A percentile compares a stretch with the other conserved stretches of the same genome.
Conservation (phyloP, 2,329 filamentous ascomycete species). For the Ceratocystis lukuohia region DNA sequence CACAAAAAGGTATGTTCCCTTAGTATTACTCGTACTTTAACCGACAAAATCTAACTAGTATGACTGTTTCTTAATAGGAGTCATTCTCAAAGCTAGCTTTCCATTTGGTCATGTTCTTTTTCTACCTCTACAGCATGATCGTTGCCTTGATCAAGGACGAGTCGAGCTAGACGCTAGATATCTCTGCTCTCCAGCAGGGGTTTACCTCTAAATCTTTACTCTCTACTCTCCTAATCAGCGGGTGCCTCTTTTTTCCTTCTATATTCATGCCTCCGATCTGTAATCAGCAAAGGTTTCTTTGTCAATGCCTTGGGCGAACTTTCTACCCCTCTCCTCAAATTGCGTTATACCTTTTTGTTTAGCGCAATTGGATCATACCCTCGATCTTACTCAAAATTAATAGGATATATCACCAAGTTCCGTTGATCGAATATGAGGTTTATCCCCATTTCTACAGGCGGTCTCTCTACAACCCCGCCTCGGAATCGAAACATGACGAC, state of each 20-base stretch:
- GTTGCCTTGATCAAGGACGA: constrained; percentile 95
- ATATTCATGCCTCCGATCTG: background rate
- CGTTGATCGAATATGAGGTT: no score
- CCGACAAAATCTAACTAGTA: background rate
- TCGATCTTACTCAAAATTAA: background rate
- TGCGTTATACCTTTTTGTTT: no score
- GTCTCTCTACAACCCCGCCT: no score
- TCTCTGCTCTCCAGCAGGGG: background rate
- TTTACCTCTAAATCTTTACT: background rate
- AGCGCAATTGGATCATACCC: background rate
- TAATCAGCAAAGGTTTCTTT: background rate
- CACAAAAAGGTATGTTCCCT: constrained; percentile 72
- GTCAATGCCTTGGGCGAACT: background rate
- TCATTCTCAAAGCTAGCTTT: constrained; percentile 98
- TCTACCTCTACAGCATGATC: constrained; percentile 99
- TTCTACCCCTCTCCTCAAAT: background rate
- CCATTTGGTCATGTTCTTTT: constrained; percentile 99
- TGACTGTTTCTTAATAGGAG: constrained; percentile 45
- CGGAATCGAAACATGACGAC: no score
- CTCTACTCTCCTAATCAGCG: background rate
- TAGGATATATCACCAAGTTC: no score
- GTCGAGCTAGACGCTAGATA: constrained; percentile 62
- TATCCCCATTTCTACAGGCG: no score
- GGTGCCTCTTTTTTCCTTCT: background rate
- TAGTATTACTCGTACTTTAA: background rate